Conservation (phyloP, 768 basidiomycete species). For the Naganishia antarctica region DNA sequence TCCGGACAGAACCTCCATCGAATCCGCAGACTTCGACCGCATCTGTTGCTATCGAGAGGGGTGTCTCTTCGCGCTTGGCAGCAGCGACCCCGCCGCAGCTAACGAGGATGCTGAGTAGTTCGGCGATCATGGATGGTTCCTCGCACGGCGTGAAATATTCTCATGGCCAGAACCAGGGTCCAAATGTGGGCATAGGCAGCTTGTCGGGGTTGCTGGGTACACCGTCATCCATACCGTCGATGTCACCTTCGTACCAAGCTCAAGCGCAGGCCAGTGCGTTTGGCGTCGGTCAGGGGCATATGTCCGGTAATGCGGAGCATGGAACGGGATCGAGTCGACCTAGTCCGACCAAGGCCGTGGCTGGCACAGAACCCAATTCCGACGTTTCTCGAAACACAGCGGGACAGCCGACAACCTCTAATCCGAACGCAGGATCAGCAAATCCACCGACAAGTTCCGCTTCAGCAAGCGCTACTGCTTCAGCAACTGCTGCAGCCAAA, state of each 20-base stretch:
- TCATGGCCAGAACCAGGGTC: neutral
- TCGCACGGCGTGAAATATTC: neutral
- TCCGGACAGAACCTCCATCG: conserved; percentile 19
- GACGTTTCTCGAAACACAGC: conserved; percentile 19
- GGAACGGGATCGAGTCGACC: neutral
- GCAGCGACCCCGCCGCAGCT: conserved; percentile 17
- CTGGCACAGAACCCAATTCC: neutral
- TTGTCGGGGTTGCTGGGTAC: conserved; percentile 5
- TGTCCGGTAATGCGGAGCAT: neutral
- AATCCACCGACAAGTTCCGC: conserved; percentile 8
- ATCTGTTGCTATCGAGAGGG: conserved; percentile 17
- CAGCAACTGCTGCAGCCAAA: conserved; percentile 54
- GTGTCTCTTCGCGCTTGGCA: conserved; percentile 11
- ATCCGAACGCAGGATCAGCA: neutral
- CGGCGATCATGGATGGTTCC: neutral
- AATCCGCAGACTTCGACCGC: conserved; percentile 21
- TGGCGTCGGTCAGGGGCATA: neutral
- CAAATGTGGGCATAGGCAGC: conserved; percentile 2
- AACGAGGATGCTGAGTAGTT: conserved; percentile 19
- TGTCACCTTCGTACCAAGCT: conserved; percentile 8
- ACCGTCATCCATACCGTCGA: conserved; percentile 1
- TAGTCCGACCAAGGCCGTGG: conserved; percentile 9
- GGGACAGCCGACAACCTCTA: neutral
- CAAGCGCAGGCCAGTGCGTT: conserved; percentile 11
- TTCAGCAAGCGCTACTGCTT: conserved; percentile 33